These are phyloP conservation scores for Nitzschia sp. DNA, from an alignment of 108 stramenopile species.

Conservation along the genomic window DNA sequence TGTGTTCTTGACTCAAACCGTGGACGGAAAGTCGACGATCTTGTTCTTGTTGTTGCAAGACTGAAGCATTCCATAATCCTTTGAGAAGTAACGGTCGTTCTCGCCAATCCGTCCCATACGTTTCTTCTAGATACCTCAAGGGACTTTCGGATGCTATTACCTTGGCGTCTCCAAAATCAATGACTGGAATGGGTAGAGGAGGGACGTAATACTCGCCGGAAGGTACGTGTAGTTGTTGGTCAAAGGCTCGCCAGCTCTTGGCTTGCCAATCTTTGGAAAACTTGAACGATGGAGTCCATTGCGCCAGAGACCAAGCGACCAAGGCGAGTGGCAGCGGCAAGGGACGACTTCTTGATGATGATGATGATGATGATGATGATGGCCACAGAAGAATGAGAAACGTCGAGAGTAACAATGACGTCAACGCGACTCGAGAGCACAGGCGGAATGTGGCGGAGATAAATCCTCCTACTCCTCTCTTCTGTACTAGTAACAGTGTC, in stretches of 20 bases:
- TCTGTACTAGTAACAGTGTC: too few species aligned
- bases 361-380: too few species aligned
- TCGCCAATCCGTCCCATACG: conserved; percentile 47
- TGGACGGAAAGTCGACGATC: conserved; percentile 46
- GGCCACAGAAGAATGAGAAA: too few species aligned
- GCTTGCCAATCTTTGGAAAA: background rate
- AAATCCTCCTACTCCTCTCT: too few species aligned
- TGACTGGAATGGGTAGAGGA: conserved; percentile 26
- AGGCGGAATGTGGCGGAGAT: too few species aligned
- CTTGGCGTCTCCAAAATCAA: conserved; percentile 16
- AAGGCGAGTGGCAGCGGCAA: conserved; percentile 7
- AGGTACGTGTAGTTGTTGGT: background rate
- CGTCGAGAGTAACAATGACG: too few species aligned
- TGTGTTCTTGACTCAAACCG: conserved; percentile 51
- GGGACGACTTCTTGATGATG: too few species aligned
- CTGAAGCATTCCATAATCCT: conserved; percentile 31
- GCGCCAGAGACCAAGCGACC: conserved; percentile 8
- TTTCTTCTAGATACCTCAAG: conserved; percentile 11
- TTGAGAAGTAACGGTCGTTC: conserved; percentile 40
- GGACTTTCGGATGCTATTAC: background rate
- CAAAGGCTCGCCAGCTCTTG: conserved; percentile 7
- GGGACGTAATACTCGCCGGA: background rate
- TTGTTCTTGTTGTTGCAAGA: conserved; percentile 4
- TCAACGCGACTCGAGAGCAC: too few species aligned
- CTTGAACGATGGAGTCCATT: conserved; percentile 14